Base-by-base conservation (phyloP, 257 asterid genomes). In the Nemophila menziesii region DNA sequence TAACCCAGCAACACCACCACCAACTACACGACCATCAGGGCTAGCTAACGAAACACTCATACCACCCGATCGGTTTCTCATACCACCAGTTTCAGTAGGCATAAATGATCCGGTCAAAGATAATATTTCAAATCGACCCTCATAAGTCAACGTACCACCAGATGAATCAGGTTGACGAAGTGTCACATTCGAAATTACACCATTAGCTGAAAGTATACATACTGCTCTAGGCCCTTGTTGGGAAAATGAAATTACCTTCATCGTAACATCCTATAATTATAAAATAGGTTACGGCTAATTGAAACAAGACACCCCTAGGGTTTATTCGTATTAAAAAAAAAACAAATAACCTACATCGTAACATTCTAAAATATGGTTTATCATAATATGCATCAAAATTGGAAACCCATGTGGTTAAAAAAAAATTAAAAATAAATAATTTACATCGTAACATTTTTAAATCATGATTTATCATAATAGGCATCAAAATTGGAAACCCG, bases 121-220 rank as follows among this genome's bases (percentile, higher is more conserved):
- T 3, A 87, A 81, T 57, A 87, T 87, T 81, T 87, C 97, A 52
- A 87, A 87, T 1, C 89, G 93, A 20, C 95, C 97, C 97, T 84
- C 95, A 47, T 84, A 84, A 4, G 95, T 84, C 68, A 84, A 62
- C 29, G 93, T 84, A 33, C 95, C 95, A 24, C 95, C 95, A 17
- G 93, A 80, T 39, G 95, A 80, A 67, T 84, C 86, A 21, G 95
- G 90, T 51, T 84, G 93, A 49, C 95, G 86, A 51, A 84, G 81
- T 4, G 93, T 80, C 19, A 80, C 95, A 2, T 83, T 84, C 8
- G 95, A 84, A 63, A 84, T 69, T n/a, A 74, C 70, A 42, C 95
- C 95, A 43, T 66, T 84, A 27, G 95, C 95, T 4, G 95, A 80
- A 48, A 84, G 83, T 57, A 83, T 69, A 60, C 95, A 84, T 47